Evolutionary conservation across 192 early-diverging fungal species (phyloP).

Genomic region (Allomyces macrogynus): DNA sequence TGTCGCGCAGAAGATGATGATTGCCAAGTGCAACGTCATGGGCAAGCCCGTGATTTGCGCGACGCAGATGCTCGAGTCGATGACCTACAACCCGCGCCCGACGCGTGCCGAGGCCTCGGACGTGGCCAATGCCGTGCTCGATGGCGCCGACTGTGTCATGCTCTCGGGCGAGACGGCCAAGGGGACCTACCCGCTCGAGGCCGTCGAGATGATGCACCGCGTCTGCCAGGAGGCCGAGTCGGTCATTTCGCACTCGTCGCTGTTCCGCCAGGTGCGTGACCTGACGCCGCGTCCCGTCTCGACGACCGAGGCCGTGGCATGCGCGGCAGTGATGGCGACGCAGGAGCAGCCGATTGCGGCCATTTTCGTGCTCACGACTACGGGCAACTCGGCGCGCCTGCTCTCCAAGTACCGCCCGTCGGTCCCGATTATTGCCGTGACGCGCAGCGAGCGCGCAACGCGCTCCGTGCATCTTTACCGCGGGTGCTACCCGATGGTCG

Average conservation of each 20-base stretch:
- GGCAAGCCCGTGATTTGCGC: constrained; percentile 94
- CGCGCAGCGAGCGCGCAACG: constrained; percentile 49
- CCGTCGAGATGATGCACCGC: constrained; percentile 85
- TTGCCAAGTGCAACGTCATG: constrained; percentile 86
- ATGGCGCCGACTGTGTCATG: constrained; percentile 98
- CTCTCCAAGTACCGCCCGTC: constrained; percentile 88
- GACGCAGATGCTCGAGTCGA: constrained; percentile 96
- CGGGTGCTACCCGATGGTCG: constrained; percentile 63
- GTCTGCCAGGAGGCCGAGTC: constrained; percentile 83
- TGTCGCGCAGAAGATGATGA: constrained; percentile 96
- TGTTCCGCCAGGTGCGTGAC: constrained; percentile 72
- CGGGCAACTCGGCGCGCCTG: constrained; percentile 67
- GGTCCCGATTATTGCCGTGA: constrained; percentile 80
- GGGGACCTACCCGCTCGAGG: constrained; percentile 72
- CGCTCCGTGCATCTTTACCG: constrained; percentile 57
- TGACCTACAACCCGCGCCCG: constrained; percentile 90
- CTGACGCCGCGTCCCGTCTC: constrained; percentile 50
- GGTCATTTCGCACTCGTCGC: constrained; percentile 80
- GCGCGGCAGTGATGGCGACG: constrained; percentile 63
- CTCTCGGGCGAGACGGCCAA: constrained; percentile 95
- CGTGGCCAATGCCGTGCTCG: constrained; percentile 93
- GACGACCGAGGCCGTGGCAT: constrained; percentile 82
- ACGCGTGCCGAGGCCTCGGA: constrained; percentile 97
- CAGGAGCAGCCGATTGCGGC: constrained; percentile 67
- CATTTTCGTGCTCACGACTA: constrained; percentile 66